Base-by-base conservation (phyloP, 2,329 filamentous ascomycete species). In the Sporothrix euskadiensis region DNA sequence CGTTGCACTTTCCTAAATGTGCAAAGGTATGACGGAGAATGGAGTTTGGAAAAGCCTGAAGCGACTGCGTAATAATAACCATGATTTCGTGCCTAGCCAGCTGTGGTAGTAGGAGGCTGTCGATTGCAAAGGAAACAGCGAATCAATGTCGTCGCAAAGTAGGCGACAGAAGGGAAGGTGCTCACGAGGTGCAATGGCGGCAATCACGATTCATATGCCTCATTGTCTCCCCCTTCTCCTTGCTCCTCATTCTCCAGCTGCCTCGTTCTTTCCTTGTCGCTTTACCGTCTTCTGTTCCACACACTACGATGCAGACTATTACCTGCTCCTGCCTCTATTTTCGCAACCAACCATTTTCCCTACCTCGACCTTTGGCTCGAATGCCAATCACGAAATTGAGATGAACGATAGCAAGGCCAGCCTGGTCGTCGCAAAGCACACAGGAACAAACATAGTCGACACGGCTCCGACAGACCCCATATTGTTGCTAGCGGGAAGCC, bases 401-500 rank as follows among this genome's bases (percentile, higher is more conserved):
- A 66, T 47, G 22, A 3, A 47, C 59, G n/a, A 35, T 26, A 44
- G 26, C 65, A 68, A 52, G 44, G 65, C 65, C 65, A 68, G 61
- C 61, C 61, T 66, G 39, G 6, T 66, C n/a, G n/a, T 30, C 26
- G 30, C n/a, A 26, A 19, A 56, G 9, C 10, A 22, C 6, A 35
- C 41, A 22, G 32, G 26, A 1, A 68, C 41, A 16, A 35, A 19
- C 44, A 52, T 8, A 35, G 8, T 35, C 35, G 35, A 8, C 35
- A 35, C 22, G 7, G 26, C 63, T 35, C 66, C 66, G 56, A 54
- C 14, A 56, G 49, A 39, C 65, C 41, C 41, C 41, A 32, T 49
- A 47, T 52, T 35, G 52, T 16, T 39, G 26, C 35, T 71, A 39
- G 56, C 65, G 71, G 66, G 71, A 65, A 71, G 73, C 71, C 71